phyloP scores from a whole-genome alignment of 306 rosid species.

The Cucurbita moschata region DNA sequence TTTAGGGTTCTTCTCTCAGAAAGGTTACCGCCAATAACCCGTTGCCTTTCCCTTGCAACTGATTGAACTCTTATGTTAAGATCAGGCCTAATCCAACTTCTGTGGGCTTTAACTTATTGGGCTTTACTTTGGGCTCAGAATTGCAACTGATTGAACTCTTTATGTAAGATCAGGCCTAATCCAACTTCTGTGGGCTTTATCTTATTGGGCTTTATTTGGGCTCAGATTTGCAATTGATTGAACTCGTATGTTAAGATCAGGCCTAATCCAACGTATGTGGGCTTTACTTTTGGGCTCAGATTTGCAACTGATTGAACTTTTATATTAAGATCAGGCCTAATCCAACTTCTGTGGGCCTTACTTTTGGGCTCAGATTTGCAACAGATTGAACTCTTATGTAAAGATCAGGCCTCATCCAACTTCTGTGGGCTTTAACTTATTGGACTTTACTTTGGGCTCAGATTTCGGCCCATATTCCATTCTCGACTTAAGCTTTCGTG shows the following conservation, averaged over 20 bases:
- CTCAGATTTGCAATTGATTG: not conserved
- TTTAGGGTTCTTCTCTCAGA: not conserved
- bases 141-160: conserved; percentile 9
- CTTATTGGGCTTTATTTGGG: not conserved
- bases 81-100: not conserved
- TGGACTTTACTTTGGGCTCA: not conserved
- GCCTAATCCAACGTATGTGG: not conserved
- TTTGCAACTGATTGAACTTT: conserved; percentile 8
- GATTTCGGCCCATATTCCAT: not conserved
- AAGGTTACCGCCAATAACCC: conserved; percentile 6
- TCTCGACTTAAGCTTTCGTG: no score
- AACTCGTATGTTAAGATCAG: not conserved
- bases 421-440: not conserved
- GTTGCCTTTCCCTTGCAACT: not conserved
- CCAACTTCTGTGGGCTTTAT: not conserved
- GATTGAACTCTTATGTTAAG: conserved; percentile 9
- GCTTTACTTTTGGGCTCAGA: not conserved
- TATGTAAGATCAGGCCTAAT: not conserved
- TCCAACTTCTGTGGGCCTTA: not conserved
- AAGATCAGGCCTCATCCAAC: not conserved
- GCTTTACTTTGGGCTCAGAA: not conserved
- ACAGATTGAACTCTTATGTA: conserved; percentile 8
- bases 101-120: not conserved
- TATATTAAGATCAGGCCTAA: not conserved
- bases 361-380: no score